Conservation (phyloP, 495 filamentous ascomycete genomes). For the Neurospora sp. region DNA sequence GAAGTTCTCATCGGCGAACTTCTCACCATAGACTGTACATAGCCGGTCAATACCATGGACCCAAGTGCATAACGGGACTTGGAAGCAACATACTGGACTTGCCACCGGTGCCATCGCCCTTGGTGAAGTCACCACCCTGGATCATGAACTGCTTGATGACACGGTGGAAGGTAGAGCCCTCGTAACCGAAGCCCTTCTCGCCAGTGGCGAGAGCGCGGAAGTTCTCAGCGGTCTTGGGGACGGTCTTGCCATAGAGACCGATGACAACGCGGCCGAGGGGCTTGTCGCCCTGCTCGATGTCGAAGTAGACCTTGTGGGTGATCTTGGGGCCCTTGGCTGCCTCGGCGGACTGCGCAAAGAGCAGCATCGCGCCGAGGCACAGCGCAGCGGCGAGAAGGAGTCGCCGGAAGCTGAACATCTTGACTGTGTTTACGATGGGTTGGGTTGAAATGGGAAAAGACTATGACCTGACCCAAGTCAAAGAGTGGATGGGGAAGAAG, state of each 20-base stretch:
- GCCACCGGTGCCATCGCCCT: conserved; percentile 88
- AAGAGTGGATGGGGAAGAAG: not conserved
- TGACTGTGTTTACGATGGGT: conserved; percentile 5
- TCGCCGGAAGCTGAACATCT: conserved; percentile 48
- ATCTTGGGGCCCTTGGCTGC: conserved; percentile 91
- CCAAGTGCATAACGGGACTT: not conserved
- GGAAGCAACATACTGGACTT: conserved; percentile 59
- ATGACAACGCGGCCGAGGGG: conserved; percentile 77
- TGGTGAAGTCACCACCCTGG: conserved; percentile 98
- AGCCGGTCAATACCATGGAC: conserved; percentile 1
- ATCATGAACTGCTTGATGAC: conserved; percentile 99
- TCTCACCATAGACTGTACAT: conserved; percentile 70
- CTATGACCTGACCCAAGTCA: not conserved
- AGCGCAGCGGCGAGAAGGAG: conserved; percentile 59
- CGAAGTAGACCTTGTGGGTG: conserved; percentile 95
- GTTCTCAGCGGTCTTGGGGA: conserved; percentile 96
- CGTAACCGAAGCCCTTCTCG: conserved; percentile 94
- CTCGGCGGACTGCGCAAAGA: conserved; percentile 57
- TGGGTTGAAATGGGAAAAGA: not conserved
- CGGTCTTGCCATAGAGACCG: conserved; percentile 95
- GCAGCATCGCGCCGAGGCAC: conserved; percentile 60
- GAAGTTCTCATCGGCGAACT: conserved; percentile 98
- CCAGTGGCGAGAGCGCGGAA: conserved; percentile 95
- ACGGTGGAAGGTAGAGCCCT: conserved; percentile 93
- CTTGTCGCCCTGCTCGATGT: conserved; percentile 85